Base-by-base conservation (phyloP, 225 moss, liverwort and hornwort genomes). In the Sphagnum contortum region DNA sequence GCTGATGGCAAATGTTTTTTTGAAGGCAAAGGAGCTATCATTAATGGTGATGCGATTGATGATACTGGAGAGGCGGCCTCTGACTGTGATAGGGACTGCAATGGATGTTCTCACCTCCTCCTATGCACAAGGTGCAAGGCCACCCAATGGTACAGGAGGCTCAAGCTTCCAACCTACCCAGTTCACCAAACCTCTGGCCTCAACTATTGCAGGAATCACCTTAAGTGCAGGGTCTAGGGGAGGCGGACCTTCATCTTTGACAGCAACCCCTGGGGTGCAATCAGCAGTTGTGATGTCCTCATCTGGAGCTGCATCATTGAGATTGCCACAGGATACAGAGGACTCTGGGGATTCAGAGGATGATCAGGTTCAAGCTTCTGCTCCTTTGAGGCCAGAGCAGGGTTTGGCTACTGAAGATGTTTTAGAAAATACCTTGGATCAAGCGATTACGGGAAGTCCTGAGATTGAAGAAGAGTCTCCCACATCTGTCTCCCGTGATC, bases 41-140 rank as follows among this genome's bases (percentile, higher is more conserved):
- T 59, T 92, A 71, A 86, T 86, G 62, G 82, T 89, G 67, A 63
- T 89, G 68, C 89, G 92, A 71, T 89, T 91, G 56, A 92, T 95
- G 82, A 89, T 95, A 62, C 80, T 88, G 64, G 94, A 95, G 72
- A 89, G 86, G 66, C 91, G 89, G 66, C 84, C 94, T 68, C 73
- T 95, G 70, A 77, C 82, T 53, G 74, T 89, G 68, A 84, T 95
- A 75, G 84, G 83, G 48, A 87, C 89, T 73, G 94, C 94, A 45
- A 95, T 95, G 91, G 94, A 89, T 67, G 86, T 90, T 60, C 75
- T 92, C 57, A 88, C 88, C 50, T 81, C 79, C 63, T 88, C 79
- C 45, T 91, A 88, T 81, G 82, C 78, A 47, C 88, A 84, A 65
- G 84, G 84, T 66, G 71, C 79, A 57, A 75, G 87, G 59, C 85